Evolutionary conservation across 2,329 filamentous ascomycete species (phyloP), one percentile per base, ranked within the genome.

Genomic region (Xylaria sp.): DNA sequence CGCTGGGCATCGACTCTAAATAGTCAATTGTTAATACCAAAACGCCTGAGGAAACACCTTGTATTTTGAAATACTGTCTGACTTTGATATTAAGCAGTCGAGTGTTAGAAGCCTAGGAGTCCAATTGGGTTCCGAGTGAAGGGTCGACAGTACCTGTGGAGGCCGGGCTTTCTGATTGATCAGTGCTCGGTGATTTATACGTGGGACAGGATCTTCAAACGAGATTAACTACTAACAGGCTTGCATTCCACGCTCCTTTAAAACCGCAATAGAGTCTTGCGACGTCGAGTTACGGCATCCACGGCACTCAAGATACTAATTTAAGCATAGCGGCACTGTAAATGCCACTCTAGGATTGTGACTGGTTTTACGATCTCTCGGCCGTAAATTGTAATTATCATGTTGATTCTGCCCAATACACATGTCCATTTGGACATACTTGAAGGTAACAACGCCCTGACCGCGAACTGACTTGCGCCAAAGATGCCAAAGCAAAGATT

Each of bases 131-230:
- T 50, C 23, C 20, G 41, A 55, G 28, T 46, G 52, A 41, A 46
- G 37, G 23, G 7, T 37, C 23, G 44, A 55, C 13, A 37, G 28
- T 23, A 18, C 32, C 23, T 51, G 20, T 23, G 32, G 59, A 23
- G 59, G 59, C 50, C 50, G 28, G 39, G 32, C 23, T n/a, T 20
- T 57, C n/a, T 61, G 50, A 63, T 62, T 52, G 46, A 71, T 34
- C 8, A 58, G 15, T 39, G 39, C 39, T 46, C 23, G 73, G 74
- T 70, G 68, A 73, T 71, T 73, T 73, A 63, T 71, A 67, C 32
- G 74, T 76, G 70, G 73, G 72, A 74, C 70, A 50, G 74, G 68
- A 76, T 70, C 70, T 74, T 68, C 66, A 72, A 70, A 71, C 66
- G 69, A 75, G 70, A 72, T 74, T 73, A 64, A 68, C 59, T 73